phyloP scores from a whole-genome alignment of 2,329 filamentous ascomycete genomes.

The Aspergillus awamori region DNA sequence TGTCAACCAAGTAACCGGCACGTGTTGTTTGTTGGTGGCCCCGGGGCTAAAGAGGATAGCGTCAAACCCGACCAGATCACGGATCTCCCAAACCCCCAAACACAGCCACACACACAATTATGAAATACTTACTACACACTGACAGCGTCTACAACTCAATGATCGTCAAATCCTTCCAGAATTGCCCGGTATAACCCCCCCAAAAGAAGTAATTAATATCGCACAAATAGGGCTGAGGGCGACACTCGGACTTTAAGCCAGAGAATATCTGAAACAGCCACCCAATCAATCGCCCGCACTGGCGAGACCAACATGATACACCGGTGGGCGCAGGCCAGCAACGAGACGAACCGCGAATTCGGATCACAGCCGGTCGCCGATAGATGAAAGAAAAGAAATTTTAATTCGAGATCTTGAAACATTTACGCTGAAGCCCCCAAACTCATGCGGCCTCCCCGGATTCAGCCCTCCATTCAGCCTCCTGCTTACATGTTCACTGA shows the following conservation, averaged over 20 bases:
- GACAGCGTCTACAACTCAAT: not conserved
- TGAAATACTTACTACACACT: not conserved
- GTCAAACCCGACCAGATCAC: not conserved
- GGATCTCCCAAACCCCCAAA: not conserved
- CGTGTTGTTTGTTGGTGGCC: not conserved
- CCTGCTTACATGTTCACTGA: not conserved
- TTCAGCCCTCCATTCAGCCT: not conserved
- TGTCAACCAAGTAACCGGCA: not conserved
- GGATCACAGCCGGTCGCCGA: constrained; percentile 5
- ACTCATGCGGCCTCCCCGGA: not conserved
- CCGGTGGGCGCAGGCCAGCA: not conserved
- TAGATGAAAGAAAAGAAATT: constrained; percentile 1
- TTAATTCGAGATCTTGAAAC: not conserved
- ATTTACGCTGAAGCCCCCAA: not conserved
- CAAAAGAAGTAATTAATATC: not conserved
- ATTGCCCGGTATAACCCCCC: not conserved
- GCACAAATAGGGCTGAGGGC: not conserved
- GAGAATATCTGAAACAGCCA: not conserved
- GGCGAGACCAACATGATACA: not conserved
- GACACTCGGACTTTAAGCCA: not conserved
- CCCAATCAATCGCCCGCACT: not conserved
- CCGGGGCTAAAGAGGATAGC: not conserved
- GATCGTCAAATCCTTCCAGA: not conserved
- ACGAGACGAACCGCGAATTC: not conserved
- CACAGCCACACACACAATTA: not conserved